Evolutionary conservation across 192 early-diverging fungal genomes (phyloP), one percentile per base, ranked within the genome.

Genomic region (Thoreauomyces humboldtii): DNA sequence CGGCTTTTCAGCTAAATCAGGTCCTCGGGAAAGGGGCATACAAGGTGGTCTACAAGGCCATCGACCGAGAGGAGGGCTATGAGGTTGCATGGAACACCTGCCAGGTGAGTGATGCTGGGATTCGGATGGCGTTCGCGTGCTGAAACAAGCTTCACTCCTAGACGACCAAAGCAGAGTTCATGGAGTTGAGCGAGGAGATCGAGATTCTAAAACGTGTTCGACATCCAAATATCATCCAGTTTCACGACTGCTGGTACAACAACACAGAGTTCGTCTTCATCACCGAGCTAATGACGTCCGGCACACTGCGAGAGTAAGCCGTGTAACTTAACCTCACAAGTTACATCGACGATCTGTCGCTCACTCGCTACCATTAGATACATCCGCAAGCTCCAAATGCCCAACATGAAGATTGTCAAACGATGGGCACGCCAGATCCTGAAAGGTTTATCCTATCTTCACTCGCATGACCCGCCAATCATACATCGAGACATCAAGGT

Each of bases 241-340:
- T 91, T 46, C 81, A 87, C 70, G 83, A 89, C 65, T 83, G 79
- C 63, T 91, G 88, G 88, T 86, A 83, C 68, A 83, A 81, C 67
- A 85, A 88, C 64, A 71, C 80, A 4, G 88, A 90, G 62, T 87
- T 90, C 67, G 78, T 90, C 31, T 91, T 91, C 72, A 87, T 91
- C 48, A 90, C 90, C 7, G 90, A 91, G 71, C 73, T 91, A 17
- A 91, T 91, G 90, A 90, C 90, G 0, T 90, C 88, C 0, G 90
- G 90, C n/a, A 91, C 90, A 4, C 74, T 91, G 14, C 70, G 88
- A 65, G 86, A 90, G 82, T 89, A 82, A 27, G 73, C 72, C n/a
- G n/a, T n/a, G n/a, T n/a, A n/a, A n/a, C n/a, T n/a, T n/a, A n/a
- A n/a, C n/a, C n/a, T n/a, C n/a, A n/a, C n/a, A n/a, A n/a, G n/a